Percentiles rank a stretch among this genome's conserved stretches.
These are phyloP conservation scores for Thinopyrum elongatum DNA, from an alignment of 176 grass and related monocot species.

Conservation along the genomic window DNA sequence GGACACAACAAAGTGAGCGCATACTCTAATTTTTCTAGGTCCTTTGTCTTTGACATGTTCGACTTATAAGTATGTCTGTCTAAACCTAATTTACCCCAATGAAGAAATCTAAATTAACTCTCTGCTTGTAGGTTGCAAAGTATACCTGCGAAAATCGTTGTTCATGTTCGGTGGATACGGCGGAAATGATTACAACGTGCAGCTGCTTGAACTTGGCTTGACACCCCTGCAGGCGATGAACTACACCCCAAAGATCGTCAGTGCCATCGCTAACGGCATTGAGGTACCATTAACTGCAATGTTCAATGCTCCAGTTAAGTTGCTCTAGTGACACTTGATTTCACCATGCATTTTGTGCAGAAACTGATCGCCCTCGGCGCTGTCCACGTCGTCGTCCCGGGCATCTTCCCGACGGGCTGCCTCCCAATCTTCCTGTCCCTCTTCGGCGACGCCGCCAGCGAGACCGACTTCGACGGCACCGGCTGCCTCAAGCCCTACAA, in stretches of 20 bases:
- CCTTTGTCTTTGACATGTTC: not conserved
- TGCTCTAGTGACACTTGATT: too few species aligned
- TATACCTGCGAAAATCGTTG: slow-evolving; percentile 20
- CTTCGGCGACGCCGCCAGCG: not conserved
- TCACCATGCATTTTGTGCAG: not conserved
- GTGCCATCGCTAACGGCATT: slow-evolving; percentile 24
- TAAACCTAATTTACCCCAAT: not conserved
- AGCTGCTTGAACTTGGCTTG: slow-evolving; percentile 14
- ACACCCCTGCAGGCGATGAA: not conserved
- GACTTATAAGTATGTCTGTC: too few species aligned
- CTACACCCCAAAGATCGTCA: slow-evolving; percentile 19
- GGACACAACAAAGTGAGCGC: slow-evolving; percentile 13
- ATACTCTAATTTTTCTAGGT: not conserved
- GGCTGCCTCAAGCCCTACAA: slow-evolving; percentile 41
- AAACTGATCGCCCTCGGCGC: slow-evolving; percentile 17
- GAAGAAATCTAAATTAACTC: not conserved
- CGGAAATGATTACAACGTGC: slow-evolving; percentile 54
- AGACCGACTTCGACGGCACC: slow-evolving; percentile 4
- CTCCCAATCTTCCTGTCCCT: slow-evolving; percentile 36
- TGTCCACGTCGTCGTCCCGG: slow-evolving; percentile 40
- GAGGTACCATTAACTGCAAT: slow-evolving; percentile 19
- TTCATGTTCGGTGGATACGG: slow-evolving; percentile 50
- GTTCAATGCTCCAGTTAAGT: not conserved
- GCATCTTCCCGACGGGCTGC: slow-evolving; percentile 37
- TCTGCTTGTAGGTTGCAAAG: slow-evolving; percentile 16